Evolutionary conservation across 2,329 filamentous ascomycete species (phyloP).

Genomic region (Xylariales sp.): DNA sequence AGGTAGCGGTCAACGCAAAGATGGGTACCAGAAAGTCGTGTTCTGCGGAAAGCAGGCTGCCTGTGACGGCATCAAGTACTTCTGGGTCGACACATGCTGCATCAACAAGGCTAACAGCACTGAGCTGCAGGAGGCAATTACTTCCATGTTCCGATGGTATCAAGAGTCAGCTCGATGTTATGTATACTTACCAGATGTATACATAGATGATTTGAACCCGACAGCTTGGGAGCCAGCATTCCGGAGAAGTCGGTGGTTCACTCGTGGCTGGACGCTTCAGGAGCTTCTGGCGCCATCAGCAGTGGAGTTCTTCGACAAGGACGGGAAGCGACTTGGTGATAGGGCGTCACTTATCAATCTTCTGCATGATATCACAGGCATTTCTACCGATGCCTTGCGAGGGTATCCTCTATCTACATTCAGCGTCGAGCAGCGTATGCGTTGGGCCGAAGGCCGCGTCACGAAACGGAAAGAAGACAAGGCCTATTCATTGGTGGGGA

Average conservation of each 20-base stretch:
- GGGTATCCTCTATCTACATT: neutral
- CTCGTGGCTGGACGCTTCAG: conserved; percentile 3
- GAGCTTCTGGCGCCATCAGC: neutral
- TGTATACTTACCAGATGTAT: conserved; percentile 14
- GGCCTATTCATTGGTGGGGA: neutral
- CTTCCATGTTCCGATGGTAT: conserved; percentile 17
- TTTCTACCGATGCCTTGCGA: neutral
- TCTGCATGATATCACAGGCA: neutral
- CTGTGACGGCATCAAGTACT: neutral
- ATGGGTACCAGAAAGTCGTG: neutral
- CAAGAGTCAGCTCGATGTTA: conserved; percentile 14
- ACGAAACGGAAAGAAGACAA: neutral
- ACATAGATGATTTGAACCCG: neutral
- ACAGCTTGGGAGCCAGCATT: neutral
- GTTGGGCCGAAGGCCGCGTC: neutral
- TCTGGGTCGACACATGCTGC: conserved; percentile 5
- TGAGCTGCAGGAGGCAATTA: conserved; percentile 17
- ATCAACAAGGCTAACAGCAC: conserved; percentile 15
- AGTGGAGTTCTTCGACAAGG: conserved; percentile 1
- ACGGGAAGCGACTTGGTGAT: neutral
- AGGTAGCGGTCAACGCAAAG: neutral
- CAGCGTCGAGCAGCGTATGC: neutral
- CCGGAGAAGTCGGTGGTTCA: neutral
- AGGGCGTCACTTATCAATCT: neutral
- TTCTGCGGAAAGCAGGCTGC: conserved; percentile 1